Evolutionary conservation across 2,329 filamentous ascomycete genomes (phyloP).

Genomic region (Metarhizium guizhouense): DNA sequence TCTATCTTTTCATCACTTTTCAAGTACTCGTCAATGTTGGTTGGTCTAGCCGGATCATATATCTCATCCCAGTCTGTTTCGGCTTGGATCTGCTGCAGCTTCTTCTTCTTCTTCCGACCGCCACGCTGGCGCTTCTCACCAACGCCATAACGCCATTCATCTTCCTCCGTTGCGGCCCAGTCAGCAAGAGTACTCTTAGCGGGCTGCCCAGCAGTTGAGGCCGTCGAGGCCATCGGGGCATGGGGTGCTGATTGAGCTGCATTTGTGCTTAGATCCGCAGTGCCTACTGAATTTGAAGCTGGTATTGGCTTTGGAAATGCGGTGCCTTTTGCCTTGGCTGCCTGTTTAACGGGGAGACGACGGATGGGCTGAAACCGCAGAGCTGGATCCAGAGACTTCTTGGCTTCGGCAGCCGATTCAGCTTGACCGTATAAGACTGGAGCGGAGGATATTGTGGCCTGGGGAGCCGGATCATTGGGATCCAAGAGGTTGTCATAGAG

Average conservation of each 20-base stretch:
- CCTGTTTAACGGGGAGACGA: conserved; percentile 55
- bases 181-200: conserved; percentile 67
- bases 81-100: conserved; percentile 46
- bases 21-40: conserved; percentile 76
- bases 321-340: conserved; percentile 47
- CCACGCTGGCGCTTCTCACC: conserved; percentile 64
- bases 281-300: conserved; percentile 19
- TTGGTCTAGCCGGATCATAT: conserved; percentile 77
- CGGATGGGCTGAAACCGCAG: conserved; percentile 83
- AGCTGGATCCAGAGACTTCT: conserved; percentile 52
- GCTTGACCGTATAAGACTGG: conserved; percentile 62
- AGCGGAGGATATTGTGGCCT: conserved; percentile 65
- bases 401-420: conserved; percentile 39
- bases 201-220: conserved; percentile 20
- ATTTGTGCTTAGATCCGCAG: background rate
- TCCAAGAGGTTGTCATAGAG: conserved; percentile 82
- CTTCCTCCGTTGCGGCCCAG: conserved; percentile 69
- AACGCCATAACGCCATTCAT: conserved; percentile 64
- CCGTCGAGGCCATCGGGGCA: conserved; percentile 20
- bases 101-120: conserved; percentile 70
- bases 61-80: conserved; percentile 85
- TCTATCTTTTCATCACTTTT: conserved; percentile 74
- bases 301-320: conserved; percentile 40
- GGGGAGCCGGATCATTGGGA: conserved; percentile 34
- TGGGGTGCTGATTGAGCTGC: conserved; percentile 14